Evolutionary conservation across 768 basidiomycete species (phyloP).

Genomic region (Leucosporidium creatinivorum): DNA sequence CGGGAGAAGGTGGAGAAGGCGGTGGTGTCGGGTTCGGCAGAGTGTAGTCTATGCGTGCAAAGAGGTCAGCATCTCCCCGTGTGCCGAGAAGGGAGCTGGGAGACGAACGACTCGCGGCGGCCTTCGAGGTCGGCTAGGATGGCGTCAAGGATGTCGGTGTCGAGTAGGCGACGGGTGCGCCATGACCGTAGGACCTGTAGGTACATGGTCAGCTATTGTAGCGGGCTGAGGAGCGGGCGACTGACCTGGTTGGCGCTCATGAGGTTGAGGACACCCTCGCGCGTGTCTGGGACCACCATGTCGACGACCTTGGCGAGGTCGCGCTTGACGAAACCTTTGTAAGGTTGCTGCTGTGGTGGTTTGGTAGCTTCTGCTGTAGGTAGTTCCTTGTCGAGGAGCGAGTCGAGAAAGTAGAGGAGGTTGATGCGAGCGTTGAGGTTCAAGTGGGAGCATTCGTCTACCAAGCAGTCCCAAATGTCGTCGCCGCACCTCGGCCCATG

Average conservation of each 20-base stretch:
- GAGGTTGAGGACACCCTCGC: conserved; percentile 45
- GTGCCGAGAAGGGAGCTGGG: not conserved
- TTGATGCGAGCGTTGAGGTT: conserved; percentile 45
- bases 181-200: conserved; percentile 33
- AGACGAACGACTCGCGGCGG: conserved; percentile 16
- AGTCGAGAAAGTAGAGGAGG: conserved; percentile 46
- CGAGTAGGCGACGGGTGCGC: conserved; percentile 31
- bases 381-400: conserved; percentile 37
- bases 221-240: conserved; percentile 7
- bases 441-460: conserved; percentile 44
- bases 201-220: conserved; percentile 39
- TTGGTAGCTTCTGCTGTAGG: not conserved
- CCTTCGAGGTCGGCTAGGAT: conserved; percentile 22
- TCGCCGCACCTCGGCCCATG: conserved; percentile 42
- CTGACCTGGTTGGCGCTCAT: conserved; percentile 44
- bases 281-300: conserved; percentile 42
- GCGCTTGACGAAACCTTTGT: conserved; percentile 38
- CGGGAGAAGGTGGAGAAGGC: conserved; percentile 40
- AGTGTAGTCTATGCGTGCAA: not conserved
- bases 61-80: not conserved
- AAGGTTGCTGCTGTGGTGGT: conserved; percentile 36
- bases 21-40: not conserved
- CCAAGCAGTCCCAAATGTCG: conserved; percentile 47
- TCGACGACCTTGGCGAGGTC: conserved; percentile 42
- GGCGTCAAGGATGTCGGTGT: conserved; percentile 19